Base-by-base conservation (phyloP, 106 monocot species). In the Agapanthus africanus region DNA sequence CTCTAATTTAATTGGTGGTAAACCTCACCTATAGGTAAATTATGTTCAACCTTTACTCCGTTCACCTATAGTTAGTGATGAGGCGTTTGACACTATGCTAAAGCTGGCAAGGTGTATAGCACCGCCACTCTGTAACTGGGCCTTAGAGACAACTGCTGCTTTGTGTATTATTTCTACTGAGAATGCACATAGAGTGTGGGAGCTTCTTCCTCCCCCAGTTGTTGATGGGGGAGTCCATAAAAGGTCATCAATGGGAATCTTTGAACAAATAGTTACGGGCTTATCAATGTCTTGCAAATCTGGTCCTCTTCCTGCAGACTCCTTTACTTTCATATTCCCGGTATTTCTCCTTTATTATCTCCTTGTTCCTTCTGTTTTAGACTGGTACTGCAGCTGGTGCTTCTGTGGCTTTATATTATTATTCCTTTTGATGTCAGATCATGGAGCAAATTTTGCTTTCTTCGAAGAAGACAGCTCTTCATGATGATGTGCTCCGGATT, bases 241-340 rank as follows among this genome's bases (percentile, higher is more conserved):
- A 71, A 79, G 37, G 23, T 59, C 76, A 54, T 74, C 87, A 11
- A 51, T 69, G 51, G 70, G 85, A 51, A 74, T 93, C 22, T 87
- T 93, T 83, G 93, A 93, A 65, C 68, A 78, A 81, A 80, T 93
- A 60, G 72, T 83, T 18, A 65, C 51, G 38, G 93, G 92, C 9
- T 25, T 99, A 70, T 73, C 72, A 16, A 37, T 76, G 34, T 93
- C 99, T 8, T 99, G 92, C 70, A 87, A 84, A 69, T 32, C 61
- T 68, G 84, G 90, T 23, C 85, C 90, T 59, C 90, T 99, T 69
- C 99, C 99, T 11, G 90, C 99, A 34, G 93, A 99, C 85, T 90
- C 99, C 22, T 99, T 99, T 71, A 85, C 93, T 54, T 92, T 93
- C 71, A 54, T 99, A 37, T 99, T 99, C 47, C 97, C 89, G 74